phyloP scores from a whole-genome alignment of 1,284 basidiomycete species.

The Ustilago cynodontis region DNA sequence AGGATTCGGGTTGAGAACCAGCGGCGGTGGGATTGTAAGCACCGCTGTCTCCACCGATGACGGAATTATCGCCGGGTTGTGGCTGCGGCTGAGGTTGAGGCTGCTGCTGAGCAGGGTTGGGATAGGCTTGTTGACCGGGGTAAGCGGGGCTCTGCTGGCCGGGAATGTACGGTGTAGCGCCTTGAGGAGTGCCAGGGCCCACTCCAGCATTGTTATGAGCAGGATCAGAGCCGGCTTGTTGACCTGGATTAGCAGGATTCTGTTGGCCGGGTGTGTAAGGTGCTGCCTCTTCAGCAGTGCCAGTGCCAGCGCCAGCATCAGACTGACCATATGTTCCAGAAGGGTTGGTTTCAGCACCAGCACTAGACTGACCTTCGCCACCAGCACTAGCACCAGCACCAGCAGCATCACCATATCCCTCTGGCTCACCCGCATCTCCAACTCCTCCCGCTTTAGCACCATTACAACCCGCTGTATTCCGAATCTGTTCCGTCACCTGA shows the following conservation, averaged over 20 bases:
- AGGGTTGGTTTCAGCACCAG: too few relatives aligned
- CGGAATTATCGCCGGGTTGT: not conserved
- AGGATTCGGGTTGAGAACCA: not conserved
- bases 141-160: too few relatives aligned
- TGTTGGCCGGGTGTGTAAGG: conserved; percentile 8
- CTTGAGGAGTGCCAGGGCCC: not conserved
- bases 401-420: conserved; percentile 11
- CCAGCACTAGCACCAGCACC: not conserved
- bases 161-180: not conserved
- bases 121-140: not conserved
- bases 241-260: not conserved
- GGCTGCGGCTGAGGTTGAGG: not conserved
- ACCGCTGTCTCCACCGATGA: not conserved
- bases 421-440: not conserved
- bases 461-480: not conserved
- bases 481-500: conserved; percentile 16
- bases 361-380: not conserved
- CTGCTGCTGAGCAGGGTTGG: not conserved
- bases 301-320: not conserved
- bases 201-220: too few relatives aligned
- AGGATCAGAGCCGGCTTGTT: too few relatives aligned
- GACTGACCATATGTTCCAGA: not conserved
- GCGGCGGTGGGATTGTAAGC: not conserved
- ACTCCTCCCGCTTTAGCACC: conserved; percentile 6
- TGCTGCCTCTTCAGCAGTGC: not conserved